Base-by-base conservation (phyloP, 495 filamentous ascomycete genomes). In the Talaromyces proteolyticus region DNA sequence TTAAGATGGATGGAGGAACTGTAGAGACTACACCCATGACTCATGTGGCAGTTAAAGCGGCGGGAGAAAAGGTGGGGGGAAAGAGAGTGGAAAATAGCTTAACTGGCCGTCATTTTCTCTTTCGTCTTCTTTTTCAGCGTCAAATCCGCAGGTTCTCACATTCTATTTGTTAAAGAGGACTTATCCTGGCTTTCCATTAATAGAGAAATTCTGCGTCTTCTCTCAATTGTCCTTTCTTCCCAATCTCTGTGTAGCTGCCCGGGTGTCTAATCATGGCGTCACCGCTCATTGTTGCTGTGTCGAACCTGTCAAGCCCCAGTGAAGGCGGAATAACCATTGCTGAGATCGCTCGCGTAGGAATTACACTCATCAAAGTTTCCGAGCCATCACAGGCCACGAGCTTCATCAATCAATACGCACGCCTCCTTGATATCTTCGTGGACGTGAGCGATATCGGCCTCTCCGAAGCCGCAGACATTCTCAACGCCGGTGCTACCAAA, bases 401-500 rank as follows among this genome's bases (percentile, higher is more conserved):
- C 79, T 87, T 93, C 58, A 72, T 96, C 22, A 76, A 76, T 26
- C 75, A 79, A 49, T 79, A 89, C 57, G 77, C 85, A 59, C 74
- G 81, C 51, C 69, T 75, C 36, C 84, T 89, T 53, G 72, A 82
- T 43, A 75, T 84, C 49, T 91, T 82, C 60, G 81, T 94, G 54
- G 86, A 96, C 55, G 90, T 82, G 49, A 86, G 87, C 18, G 67
- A 72, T 21, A 78, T 97, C 47, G 56, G 76, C 50, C 81, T 79
- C 21, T 81, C 86, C 36, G 88, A 95, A 53, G 69, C 96, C 17
- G 68, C 91, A 44, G 77, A 87, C 46, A 75, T 97, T 23, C 78
- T 98, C 46, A 86, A 98, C 61, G 79, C 83, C 54, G 93, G 94
- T 46, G 89, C 89, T n/a, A 77, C 81, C 37, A 93, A 85, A 65